phyloP scores from a whole-genome alignment of 768 basidiomycete species.

The Pisolithus sp. region DNA sequence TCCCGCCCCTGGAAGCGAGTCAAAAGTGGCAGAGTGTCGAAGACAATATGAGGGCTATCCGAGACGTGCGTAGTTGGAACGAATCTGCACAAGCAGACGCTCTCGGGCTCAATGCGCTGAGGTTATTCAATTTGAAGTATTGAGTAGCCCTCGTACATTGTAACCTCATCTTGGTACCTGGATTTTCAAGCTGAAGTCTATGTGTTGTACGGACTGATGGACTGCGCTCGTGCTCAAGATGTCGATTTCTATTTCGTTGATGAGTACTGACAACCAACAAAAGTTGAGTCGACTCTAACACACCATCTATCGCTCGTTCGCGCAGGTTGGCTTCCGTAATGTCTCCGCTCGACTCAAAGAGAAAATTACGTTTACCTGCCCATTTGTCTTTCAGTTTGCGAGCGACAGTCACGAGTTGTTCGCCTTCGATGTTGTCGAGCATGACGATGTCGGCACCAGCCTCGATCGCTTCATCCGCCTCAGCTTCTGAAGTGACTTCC shows the following conservation, averaged over 20 bases:
- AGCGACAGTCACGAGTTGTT: conserved; percentile 61
- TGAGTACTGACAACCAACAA: background rate
- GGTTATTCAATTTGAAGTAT: conserved; percentile 50
- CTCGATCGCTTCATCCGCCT: conserved; percentile 95
- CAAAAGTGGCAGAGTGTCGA: conserved; percentile 82
- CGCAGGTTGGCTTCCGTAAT: conserved; percentile 85
- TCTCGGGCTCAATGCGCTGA: conserved; percentile 65
- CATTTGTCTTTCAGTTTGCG: conserved; percentile 70
- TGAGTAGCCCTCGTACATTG: conserved; percentile 11
- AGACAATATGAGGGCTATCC: conserved; percentile 79
- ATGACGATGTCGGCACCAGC: conserved; percentile 94
- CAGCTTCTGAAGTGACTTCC: conserved; percentile 81
- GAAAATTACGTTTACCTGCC: conserved; percentile 74
- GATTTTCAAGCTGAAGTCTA: conserved; percentile 97
- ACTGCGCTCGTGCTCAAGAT: conserved; percentile 88
- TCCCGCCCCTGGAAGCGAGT: conserved; percentile 65
- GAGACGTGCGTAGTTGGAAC: conserved; percentile 28
- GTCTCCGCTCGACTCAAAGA: conserved; percentile 92
- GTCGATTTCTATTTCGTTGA: conserved; percentile 65
- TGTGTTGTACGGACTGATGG: conserved; percentile 87
- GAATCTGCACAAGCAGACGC: conserved; percentile 59
- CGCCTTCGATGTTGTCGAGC: conserved; percentile 90
- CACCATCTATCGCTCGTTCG: conserved; percentile 78
- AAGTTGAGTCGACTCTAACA: conserved; percentile 17
- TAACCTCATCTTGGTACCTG: conserved; percentile 49